These are phyloP conservation scores for Yamadazyma trypodendri DNA, from an alignment of 1,139 yeast species.

Conservation along the genomic window DNA sequence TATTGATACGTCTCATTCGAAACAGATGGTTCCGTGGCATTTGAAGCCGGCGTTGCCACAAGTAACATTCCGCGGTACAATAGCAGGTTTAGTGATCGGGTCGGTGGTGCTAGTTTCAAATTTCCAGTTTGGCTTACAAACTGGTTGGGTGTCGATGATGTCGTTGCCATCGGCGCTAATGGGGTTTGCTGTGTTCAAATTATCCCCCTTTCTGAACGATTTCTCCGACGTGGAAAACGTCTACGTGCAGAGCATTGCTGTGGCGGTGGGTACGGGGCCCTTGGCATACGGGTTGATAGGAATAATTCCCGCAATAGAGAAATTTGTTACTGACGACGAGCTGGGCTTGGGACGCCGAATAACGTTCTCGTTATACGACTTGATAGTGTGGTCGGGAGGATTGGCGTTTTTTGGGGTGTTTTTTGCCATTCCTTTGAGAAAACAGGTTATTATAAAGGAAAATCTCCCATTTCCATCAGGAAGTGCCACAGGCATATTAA, in stretches of 20 bases:
- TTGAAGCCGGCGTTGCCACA: constrained; percentile 51
- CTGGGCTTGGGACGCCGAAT: constrained; percentile 57
- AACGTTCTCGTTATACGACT: constrained; percentile 43
- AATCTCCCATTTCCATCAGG: constrained; percentile 94
- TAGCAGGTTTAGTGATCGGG: constrained; percentile 76
- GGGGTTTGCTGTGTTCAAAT: constrained; percentile 78
- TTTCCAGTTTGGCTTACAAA: constrained; percentile 94
- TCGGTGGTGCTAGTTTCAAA: constrained; percentile 80
- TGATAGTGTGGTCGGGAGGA: constrained; percentile 81
- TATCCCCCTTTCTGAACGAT: constrained; percentile 43
- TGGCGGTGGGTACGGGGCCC: constrained; percentile 97
- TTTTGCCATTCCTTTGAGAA: constrained; percentile 85
- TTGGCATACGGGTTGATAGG: constrained; percentile 94
- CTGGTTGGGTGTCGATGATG: constrained; percentile 99
- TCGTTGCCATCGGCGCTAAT: constrained; percentile 90
- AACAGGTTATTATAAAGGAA: constrained; percentile 80
- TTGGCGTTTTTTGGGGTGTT: constrained; percentile 93
- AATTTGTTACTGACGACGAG: constrained; percentile 74
- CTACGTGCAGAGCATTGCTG: constrained; percentile 87
- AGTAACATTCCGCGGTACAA: constrained; percentile 67
- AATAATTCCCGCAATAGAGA: constrained; percentile 94
- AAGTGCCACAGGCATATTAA: constrained; percentile 90
- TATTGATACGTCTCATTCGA: not conserved
- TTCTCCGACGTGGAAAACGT: constrained; percentile 94
- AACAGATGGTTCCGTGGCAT: constrained; percentile 18